phyloP scores from a whole-genome alignment of 352 stramenopile species.

The Blastocystis sp. region DNA sequence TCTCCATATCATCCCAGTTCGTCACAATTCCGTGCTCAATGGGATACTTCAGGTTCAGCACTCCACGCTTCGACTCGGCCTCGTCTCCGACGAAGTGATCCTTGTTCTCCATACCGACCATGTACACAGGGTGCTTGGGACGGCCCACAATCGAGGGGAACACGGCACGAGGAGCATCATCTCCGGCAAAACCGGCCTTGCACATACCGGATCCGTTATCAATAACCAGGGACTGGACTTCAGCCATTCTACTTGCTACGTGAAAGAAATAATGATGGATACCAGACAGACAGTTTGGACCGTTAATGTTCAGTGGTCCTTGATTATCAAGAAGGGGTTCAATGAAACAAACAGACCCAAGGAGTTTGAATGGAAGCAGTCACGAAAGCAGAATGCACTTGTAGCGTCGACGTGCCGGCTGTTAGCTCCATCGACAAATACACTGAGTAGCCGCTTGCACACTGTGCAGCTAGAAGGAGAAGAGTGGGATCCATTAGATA shows the following conservation, averaged over 20 bases:
- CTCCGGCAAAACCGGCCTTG: constrained; percentile 72
- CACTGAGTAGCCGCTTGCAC: not conserved
- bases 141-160: constrained; percentile 69
- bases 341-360: not conserved
- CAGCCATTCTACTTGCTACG: not conserved
- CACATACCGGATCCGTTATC: constrained; percentile 80
- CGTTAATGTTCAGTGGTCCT: constrained; percentile 31
- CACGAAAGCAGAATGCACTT: not conserved
- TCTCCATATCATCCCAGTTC: constrained; percentile 98
- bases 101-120: constrained; percentile 89
- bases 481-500: not conserved
- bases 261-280: not conserved
- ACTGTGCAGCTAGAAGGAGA: not conserved
- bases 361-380: not conserved
- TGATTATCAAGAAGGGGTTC: not conserved
- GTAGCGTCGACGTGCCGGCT: not conserved
- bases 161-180: constrained; percentile 72
- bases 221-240: constrained; percentile 67
- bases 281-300: not conserved
- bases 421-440: not conserved
- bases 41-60: constrained; percentile 85
- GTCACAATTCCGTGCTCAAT: constrained; percentile 87
- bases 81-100: constrained; percentile 84
- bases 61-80: constrained; percentile 78
- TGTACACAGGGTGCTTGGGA: constrained; percentile 80